Percentiles rank a stretch among this genome's conserved stretches.
Evolutionary conservation across 2,329 filamentous ascomycete species (phyloP).

Genomic region (Trichophyton schoenleinii): DNA sequence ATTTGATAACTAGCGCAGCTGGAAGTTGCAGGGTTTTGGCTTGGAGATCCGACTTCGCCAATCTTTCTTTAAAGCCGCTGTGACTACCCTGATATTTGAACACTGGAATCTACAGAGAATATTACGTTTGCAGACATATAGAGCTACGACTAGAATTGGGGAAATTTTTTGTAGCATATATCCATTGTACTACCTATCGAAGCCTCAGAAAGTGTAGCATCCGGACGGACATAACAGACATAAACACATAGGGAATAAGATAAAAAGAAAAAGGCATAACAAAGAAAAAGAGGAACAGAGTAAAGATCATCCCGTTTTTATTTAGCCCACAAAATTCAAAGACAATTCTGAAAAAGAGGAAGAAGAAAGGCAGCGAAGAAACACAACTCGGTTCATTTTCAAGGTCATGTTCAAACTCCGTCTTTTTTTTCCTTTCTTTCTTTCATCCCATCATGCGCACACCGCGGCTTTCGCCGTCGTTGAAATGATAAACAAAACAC

Average conservation of each 20-base stretch:
- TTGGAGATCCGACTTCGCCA: no score
- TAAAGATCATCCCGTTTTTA: constrained; percentile 6
- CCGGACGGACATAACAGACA: not conserved
- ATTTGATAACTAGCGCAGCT: not conserved
- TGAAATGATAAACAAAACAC: constrained; percentile 4
- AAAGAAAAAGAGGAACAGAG: constrained; percentile 1
- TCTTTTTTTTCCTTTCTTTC: not conserved
- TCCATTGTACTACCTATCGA: constrained; percentile 1
- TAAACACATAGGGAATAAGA: not conserved
- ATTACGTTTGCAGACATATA: no score
- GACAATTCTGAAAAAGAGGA: not conserved
- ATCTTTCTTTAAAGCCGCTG: no score
- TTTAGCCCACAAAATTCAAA: not conserved
- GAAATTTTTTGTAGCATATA: not conserved
- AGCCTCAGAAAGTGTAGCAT: not conserved
- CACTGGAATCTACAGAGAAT: no score
- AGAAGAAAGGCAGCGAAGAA: not conserved
- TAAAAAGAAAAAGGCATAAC: not conserved
- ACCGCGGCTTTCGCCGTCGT: not conserved
- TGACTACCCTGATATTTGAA: no score
- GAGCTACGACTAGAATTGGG: no score
- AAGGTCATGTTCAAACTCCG: not conserved
- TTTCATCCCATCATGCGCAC: constrained; percentile 3
- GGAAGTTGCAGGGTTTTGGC: not conserved
- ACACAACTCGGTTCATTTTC: not conserved